These are phyloP conservation scores for Eucalyptus regnans DNA, from an alignment of 345 rosid genomes.

Conservation along the genomic window DNA sequence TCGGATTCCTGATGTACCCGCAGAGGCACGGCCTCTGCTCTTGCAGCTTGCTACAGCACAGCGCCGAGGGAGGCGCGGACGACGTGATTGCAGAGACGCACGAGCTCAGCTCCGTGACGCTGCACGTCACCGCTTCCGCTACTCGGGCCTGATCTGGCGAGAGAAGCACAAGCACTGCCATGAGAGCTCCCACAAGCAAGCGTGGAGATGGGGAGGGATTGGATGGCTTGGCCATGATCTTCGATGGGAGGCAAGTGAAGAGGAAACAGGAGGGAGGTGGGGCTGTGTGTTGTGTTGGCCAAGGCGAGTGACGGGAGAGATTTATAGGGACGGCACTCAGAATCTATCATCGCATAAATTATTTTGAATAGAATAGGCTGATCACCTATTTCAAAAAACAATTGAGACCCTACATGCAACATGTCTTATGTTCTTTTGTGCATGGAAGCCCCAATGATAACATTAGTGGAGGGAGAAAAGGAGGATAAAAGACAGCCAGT, in stretches of 20 bases:
- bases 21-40: slow-evolving; percentile 65
- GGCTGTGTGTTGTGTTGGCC: background rate
- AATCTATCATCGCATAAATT: background rate
- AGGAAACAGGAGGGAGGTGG: background rate
- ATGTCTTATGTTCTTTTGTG: background rate
- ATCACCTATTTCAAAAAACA: background rate
- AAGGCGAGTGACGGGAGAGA: background rate
- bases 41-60: slow-evolving; percentile 47
- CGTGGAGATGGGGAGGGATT: background rate
- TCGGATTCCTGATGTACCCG: slow-evolving; percentile 38
- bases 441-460: background rate
- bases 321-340: background rate
- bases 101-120: slow-evolving; percentile 35
- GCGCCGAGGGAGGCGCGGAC: slow-evolving; percentile 17
- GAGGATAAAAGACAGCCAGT: background rate
- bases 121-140: slow-evolving; percentile 41
- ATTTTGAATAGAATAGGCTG: background rate
- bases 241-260: background rate
- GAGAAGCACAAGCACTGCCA: background rate
- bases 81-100: slow-evolving; percentile 27
- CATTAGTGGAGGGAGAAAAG: background rate
- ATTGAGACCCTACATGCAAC: background rate
- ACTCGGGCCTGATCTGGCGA: background rate
- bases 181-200: background rate
- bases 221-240: background rate